phyloP scores from a whole-genome alignment of 495 filamentous ascomycete species.

The Lophiotrema nucula region DNA sequence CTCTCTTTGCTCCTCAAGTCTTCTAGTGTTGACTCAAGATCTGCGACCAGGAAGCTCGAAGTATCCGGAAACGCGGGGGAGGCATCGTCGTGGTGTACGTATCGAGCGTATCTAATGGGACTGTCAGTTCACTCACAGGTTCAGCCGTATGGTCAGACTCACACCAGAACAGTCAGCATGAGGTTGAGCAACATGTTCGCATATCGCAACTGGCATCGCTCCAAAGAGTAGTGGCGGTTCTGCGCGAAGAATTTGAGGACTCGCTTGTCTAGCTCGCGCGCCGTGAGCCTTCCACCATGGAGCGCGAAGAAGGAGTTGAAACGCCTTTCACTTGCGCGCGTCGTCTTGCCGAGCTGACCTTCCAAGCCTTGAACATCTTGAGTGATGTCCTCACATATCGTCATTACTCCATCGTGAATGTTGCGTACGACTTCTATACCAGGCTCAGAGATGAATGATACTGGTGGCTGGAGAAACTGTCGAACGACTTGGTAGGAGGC shows the following conservation, averaged over 20 bases:
- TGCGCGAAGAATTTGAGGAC: conserved; percentile 3
- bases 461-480: neutral
- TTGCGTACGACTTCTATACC: neutral
- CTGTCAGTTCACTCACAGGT: neutral
- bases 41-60: neutral
- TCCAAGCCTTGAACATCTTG: neutral
- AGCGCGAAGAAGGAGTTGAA: neutral
- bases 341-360: neutral
- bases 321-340: neutral
- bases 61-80: neutral
- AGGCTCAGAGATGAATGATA: neutral
- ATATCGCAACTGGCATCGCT: conserved; percentile 14
- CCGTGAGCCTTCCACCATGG: neutral
- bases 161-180: conserved; percentile 11
- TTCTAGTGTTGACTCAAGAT: neutral
- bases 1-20: conserved; percentile 5
- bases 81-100: neutral
- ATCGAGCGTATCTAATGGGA: neutral
- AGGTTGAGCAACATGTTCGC: conserved; percentile 8
- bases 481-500: conserved; percentile 9
- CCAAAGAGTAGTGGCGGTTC: neutral
- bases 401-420: conserved; percentile 9
- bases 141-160: neutral
- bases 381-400: conserved; percentile 1
- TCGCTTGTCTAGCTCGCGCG: conserved; percentile 11